Evolutionary conservation across 129 eudicot genomes (phyloP).

Genomic region (Calendula officinalis): DNA sequence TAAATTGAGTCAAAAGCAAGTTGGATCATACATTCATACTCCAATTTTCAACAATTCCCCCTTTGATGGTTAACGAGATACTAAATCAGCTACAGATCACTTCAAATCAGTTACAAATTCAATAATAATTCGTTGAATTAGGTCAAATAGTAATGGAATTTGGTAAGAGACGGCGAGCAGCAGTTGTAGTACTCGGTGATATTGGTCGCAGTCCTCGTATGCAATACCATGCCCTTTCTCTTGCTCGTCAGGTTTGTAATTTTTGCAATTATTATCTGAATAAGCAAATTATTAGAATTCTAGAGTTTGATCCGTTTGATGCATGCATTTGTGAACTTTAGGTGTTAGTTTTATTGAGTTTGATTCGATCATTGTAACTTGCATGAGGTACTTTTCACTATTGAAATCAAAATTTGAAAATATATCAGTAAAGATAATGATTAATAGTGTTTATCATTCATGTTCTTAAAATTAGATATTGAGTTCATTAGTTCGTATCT

Average conservation of each 20-base stretch:
- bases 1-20: constrained; percentile 5
- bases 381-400: too few relatives aligned
- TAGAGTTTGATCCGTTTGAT: background rate
- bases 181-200: constrained; percentile 88
- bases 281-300: background rate
- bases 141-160: constrained; percentile 24
- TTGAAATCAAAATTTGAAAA: background rate
- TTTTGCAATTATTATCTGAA: background rate
- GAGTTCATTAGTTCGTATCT: background rate
- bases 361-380: too few relatives aligned
- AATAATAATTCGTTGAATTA: constrained; percentile 11
- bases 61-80: background rate
- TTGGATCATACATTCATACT: background rate
- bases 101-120: background rate
- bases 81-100: constrained; percentile 3
- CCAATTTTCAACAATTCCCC: background rate
- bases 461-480: background rate
- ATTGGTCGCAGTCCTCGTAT: constrained; percentile 95
- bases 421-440: background rate
- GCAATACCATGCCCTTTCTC: constrained; percentile 96
- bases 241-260: constrained; percentile 74
- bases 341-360: too few relatives aligned
- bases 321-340: too few relatives aligned
- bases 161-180: constrained; percentile 66
- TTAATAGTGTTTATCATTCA: background rate